Evolutionary conservation across 2,329 filamentous ascomycete genomes (phyloP), one percentile per base, ranked within the genome.

Genomic region (Penicillium verrucosum): DNA sequence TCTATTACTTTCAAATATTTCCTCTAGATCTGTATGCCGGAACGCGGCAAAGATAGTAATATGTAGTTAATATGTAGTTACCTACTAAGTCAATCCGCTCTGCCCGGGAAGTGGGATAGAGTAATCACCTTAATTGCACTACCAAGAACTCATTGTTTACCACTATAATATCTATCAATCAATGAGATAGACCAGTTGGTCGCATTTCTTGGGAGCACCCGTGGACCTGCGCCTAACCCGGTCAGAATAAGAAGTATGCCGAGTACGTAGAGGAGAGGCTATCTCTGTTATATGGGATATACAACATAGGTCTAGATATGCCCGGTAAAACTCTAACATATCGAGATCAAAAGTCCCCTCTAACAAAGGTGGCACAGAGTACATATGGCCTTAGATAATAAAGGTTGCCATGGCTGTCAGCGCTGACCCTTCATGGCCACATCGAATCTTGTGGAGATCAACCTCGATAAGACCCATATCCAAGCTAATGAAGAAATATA

Each of bases 31-130:
- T 29, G 10, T 29, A 29, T 10, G 27, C 27, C 27, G 27, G 27
- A 29, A 29, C 9, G 9, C 10, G 27, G 27, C 9, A 29, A 29
- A 10, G 27, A 10, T 29, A 29, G 27, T 29, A 29, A 3, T 29
- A 10, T 29, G 2, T 30, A 21, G 21, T 21, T 29, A 29, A 3
- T 29, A 10, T 29, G 2, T 30, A 21, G 21, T 21, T 21, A 30
- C 29, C 11, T 41, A 41, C 21, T 41, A 2, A 4, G n/a, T 30
- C 12, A 21, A 23, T 18, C 12, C 44, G 10, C 12, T 12, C 5
- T 34, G 2, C 9, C n/a, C 1, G 4, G 8, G 9, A 16, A 11
- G 1, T 1, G 18, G 18, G 14, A n/a, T 25, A 1, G 1, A 23
- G 11, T 25, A 23, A 6, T 32, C 30, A 25, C 18, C 18, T 46